Evolutionary conservation across 2,329 filamentous ascomycete genomes (phyloP), one percentile per base, ranked within the genome.

Genomic region (Saccharata proteae): DNA sequence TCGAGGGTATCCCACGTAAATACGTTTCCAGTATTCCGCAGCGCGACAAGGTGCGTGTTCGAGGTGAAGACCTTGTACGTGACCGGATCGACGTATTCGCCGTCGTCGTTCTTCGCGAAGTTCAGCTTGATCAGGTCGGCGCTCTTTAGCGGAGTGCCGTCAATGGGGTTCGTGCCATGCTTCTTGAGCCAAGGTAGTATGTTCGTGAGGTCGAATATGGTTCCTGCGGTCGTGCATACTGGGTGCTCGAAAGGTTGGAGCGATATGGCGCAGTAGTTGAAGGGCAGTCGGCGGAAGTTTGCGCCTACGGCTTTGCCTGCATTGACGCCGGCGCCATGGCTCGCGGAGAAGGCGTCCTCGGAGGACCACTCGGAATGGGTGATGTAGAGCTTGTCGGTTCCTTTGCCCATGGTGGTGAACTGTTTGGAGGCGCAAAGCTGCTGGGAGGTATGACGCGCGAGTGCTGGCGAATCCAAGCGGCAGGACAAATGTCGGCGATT

Each of bases 281-380:
- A 98, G 17, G 92, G 90, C 2, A 98, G 71, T 26, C 84, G 80
- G 49, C 80, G 83, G 64, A 96, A 96, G 21, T 71, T 70, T 29
- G 73, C 69, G 41, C 73, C 71, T 14, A 58, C 58, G 3, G 62
- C 58, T 54, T 55, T 62, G 41, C 47, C 67, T 57, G 60, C 76
- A 53, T 51, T 69, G 54, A 65, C 62, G 30, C 76, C 77, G 35
- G 79, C 72, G 44, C 74, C 75, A 34, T 77, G 77, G 52, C 77
- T 86, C 43, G 85, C 84, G 18, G 81, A 80, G 59, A 82, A 94
- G 37, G 83, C 77, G 57, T 94, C 86, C 28, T 79, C 75, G 5
- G 85, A 93, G 6, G 84, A 78, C 90, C 90, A 98, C 67, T 98
- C 90, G 23, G 83, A 92, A 62, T 98, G 92, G 34, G 90, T 98